phyloP scores from a whole-genome alignment of 2,329 filamentous ascomycete species.

The Sarocladiaceae sp. region DNA sequence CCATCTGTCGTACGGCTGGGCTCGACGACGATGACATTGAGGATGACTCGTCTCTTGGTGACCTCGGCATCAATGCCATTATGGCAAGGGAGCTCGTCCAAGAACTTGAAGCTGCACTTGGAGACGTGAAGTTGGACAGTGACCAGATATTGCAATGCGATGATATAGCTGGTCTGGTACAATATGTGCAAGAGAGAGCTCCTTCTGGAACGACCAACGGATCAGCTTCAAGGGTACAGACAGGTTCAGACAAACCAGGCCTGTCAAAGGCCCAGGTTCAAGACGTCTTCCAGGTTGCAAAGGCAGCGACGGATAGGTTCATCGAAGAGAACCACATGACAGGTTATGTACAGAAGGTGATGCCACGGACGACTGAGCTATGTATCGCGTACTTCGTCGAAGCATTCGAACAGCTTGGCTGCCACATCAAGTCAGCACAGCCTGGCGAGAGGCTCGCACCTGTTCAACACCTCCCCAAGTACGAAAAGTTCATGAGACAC shows the following conservation, averaged over 20 bases:
- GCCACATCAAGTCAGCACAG: neutral
- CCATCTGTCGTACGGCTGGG: too few relatives aligned
- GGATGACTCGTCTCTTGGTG: conserved; percentile 27
- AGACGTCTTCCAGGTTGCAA: neutral
- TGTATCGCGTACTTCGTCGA: conserved; percentile 6
- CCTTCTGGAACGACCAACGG: neutral
- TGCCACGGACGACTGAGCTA: neutral
- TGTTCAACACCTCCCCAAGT: neutral
- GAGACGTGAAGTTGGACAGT: conserved; percentile 16
- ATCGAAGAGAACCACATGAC: neutral
- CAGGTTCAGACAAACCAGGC: neutral
- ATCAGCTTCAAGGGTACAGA: neutral
- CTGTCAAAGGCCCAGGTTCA: neutral
- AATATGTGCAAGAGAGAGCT: neutral
- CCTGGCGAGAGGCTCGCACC: neutral
- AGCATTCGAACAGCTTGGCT: conserved; percentile 5
- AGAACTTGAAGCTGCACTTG: conserved; percentile 34
- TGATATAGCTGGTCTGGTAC: neutral
- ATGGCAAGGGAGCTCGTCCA: conserved; percentile 41
- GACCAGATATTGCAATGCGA: conserved; percentile 4
- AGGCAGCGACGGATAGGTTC: neutral
- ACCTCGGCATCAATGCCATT: conserved; percentile 23
- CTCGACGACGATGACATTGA: conserved; percentile 32
- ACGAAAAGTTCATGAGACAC: neutral
- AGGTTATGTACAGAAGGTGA: neutral